Evolutionary conservation across 768 basidiomycete species (phyloP).

Genomic region (Lentinula sp.): DNA sequence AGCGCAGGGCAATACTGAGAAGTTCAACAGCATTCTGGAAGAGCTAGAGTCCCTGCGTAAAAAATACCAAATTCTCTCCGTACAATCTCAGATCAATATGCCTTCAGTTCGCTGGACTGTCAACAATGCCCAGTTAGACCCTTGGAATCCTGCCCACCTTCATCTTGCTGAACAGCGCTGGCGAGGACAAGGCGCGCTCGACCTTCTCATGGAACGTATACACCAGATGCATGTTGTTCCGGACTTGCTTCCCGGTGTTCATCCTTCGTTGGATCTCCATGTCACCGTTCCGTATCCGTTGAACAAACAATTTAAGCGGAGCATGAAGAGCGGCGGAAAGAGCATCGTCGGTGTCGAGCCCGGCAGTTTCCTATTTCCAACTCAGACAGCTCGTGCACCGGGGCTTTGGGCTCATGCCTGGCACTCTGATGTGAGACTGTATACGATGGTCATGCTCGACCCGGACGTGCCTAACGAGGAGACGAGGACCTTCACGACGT

Average conservation of each 20-base stretch:
- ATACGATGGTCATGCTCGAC: constrained; percentile 88
- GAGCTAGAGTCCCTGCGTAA: constrained; percentile 39
- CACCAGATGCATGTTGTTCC: constrained; percentile 90
- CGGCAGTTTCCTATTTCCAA: constrained; percentile 46
- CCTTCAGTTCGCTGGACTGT: constrained; percentile 79
- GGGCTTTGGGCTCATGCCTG: constrained; percentile 60
- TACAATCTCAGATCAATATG: constrained; percentile 81
- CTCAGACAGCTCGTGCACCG: background rate
- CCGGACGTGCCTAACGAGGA: constrained; percentile 85
- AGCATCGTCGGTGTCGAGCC: constrained; percentile 54
- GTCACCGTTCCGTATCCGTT: constrained; percentile 39
- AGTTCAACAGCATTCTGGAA: constrained; percentile 23
- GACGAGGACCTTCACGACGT: constrained; percentile 59
- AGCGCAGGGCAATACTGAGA: constrained; percentile 18
- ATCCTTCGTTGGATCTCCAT: constrained; percentile 70
- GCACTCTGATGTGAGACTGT: constrained; percentile 73
- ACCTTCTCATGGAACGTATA: constrained; percentile 90
- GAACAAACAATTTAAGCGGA: constrained; percentile 19
- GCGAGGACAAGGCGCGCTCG: constrained; percentile 79
- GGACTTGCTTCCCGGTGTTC: constrained; percentile 69
- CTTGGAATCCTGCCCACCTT: constrained; percentile 66
- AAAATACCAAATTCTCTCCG: constrained; percentile 56
- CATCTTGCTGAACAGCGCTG: constrained; percentile 79
- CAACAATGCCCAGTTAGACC: constrained; percentile 69
- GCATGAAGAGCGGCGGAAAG: constrained; percentile 13